Evolutionary conservation across 2,329 filamentous ascomycete species (phyloP), one percentile per base, ranked within the genome.

Genomic region (Cladobotryum mycophilum): DNA sequence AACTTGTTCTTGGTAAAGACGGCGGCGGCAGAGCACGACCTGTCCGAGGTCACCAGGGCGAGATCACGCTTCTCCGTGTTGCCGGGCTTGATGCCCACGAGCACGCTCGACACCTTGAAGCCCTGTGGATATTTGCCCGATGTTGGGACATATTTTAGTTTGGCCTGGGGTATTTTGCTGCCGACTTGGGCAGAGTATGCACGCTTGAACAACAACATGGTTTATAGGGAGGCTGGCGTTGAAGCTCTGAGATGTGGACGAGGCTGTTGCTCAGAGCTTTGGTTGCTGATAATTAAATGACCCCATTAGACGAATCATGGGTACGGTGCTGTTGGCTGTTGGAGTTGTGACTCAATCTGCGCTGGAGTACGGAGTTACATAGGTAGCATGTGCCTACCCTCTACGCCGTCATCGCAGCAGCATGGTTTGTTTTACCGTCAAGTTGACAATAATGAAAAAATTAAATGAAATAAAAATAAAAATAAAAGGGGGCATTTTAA

Each of bases 1-100:
- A 99, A 99, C 69, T 92, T 91, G 75, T 99, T 99, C 70, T 90
- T 95, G 49, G 93, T 99, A 73, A 97, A 96, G 42, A 97, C 91
- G 6, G 90, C 93, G 1, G 91, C 89, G 9, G 86, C 91, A 6
- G 88, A 80, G 68, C 90, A 96, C 49, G 91, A 89, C 47, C 78
- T 78, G 61, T 96, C 89, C 6, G 93, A 97, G 15, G 86, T 84
- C 56, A 99, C 80, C 58, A 99, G 79, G 35, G 91, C 89, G 45
- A 99, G 80, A 67, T 99, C 93, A 33, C 92, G 90, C 69, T 91
- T 91, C 56, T 82, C 87, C 46, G 88, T 96, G 72, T 97, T 97
- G 57, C 85, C 85, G 13, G 90, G 82, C 74, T 99, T 99, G 60
- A 99, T 90, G 48, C 93, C 92, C 37, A 95, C 92, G 64, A 95